Evolutionary conservation across 176 grass and related monocot species (phyloP), one percentile per base, ranked within the genome.

Genomic region (Carex littledalei): DNA sequence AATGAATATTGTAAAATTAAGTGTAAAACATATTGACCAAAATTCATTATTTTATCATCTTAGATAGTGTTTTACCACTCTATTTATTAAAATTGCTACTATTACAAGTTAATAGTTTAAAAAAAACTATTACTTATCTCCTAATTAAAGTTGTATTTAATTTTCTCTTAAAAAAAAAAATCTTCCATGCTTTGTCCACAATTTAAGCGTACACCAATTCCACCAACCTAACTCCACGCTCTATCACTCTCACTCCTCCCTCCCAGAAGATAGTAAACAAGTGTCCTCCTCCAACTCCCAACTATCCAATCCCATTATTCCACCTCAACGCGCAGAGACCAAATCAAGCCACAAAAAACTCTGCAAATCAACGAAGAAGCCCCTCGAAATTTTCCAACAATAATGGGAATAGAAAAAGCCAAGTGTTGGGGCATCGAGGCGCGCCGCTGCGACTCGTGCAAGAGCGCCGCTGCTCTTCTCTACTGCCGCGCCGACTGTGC

Each of bases 381-480:
- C 62, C 22, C 22, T 29, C 63, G 0, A 65, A 50, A 10, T 11
- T 5, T 26, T 10, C 34, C 5, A 18, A 39, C n/a, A 17, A 17
- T n/a, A 6, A 83, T 83, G 81, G 81, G 81, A 50, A 83, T 83
- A 67, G 81, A 83, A 67, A 83, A 66, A 22, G 41, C 63, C 21
- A 78, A 78, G 69, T 86, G 70, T 32, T 66, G 34, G 91, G 94
- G 89, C 56, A 50, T 91, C 78, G 89, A 87, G 22, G 77, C 91
- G 53, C 89, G 73, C 78, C 74, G 65, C 85, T 81, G 84, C 75
- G 80, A 90, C 85, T 81, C 86, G 16, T 24, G 56, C 37, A 41
- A 62, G 12, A 73, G 43, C 37, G 24, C 35, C 3, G 29, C 80
- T 34, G 12, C 53, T 24, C 21, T 63, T 1, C 14, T 85, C 5